A percentile compares a stretch with the other conserved stretches of the same genome.
Evolutionary conservation across 2,329 filamentous ascomycete genomes (phyloP).

Genomic region (Magnaporthales sp.): DNA sequence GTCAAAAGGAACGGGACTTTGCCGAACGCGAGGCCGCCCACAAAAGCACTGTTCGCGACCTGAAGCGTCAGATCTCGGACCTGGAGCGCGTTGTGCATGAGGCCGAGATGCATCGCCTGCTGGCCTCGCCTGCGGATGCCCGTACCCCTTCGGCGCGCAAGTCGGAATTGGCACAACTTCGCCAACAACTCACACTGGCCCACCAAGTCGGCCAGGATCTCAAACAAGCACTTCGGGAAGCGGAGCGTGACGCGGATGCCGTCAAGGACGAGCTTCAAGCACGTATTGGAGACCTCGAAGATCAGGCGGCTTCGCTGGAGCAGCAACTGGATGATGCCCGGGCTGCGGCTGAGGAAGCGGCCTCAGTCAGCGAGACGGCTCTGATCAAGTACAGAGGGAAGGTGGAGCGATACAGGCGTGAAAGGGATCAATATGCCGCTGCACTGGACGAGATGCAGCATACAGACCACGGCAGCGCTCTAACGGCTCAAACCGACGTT

Average conservation of each 20-base stretch:
- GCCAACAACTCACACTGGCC: conserved; percentile 50
- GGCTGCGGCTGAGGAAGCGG: conserved; percentile 38
- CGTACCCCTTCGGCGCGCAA: conserved; percentile 42
- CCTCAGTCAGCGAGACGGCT: conserved; percentile 32
- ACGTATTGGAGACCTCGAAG: conserved; percentile 48
- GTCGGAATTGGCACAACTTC: conserved; percentile 48
- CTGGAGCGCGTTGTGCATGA: conserved; percentile 62
- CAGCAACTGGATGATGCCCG: conserved; percentile 48
- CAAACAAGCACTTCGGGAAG: conserved; percentile 38
- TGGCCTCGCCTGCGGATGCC: conserved; percentile 30
- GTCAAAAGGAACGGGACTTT: conserved; percentile 57
- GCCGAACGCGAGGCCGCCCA: conserved; percentile 57
- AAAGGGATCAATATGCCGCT: conserved; percentile 30
- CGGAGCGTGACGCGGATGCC: conserved; percentile 35
- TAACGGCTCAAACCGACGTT: conserved; percentile 27
- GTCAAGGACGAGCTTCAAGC: conserved; percentile 38
- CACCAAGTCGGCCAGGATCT: conserved; percentile 51
- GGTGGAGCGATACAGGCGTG: conserved; percentile 41
- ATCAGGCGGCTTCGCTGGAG: conserved; percentile 49
- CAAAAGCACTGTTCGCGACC: conserved; percentile 51
- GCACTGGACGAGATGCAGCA: conserved; percentile 21
- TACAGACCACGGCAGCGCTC: conserved; percentile 18
- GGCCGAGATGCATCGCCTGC: conserved; percentile 43
- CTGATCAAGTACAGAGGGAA: conserved; percentile 37
- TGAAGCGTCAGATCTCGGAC: conserved; percentile 57